Conservation (phyloP, 306 rosid genomes). For the Medicago lupulina region DNA sequence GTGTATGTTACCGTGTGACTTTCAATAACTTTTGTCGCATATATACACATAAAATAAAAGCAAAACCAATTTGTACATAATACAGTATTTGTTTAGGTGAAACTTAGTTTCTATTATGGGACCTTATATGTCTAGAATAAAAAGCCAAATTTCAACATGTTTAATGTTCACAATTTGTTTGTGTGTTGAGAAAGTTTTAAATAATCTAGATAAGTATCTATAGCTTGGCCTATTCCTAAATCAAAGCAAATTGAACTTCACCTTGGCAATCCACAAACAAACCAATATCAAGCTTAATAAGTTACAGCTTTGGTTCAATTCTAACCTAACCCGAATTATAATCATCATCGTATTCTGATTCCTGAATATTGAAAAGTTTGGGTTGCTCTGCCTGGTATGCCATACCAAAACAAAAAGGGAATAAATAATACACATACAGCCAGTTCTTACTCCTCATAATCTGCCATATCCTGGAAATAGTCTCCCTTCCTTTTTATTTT, state of each 20-base stretch:
- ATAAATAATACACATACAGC: neutral
- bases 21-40: neutral
- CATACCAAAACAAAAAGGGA: neutral
- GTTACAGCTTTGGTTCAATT: no score
- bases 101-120: no score
- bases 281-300: no score
- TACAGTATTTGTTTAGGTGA: neutral
- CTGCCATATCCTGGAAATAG: neutral
- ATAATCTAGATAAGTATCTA: no score
- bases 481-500: neutral
- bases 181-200: no score
- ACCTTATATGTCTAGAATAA: neutral
- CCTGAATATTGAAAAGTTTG: neutral
- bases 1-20: neutral
- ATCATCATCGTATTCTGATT: no score
- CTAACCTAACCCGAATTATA: no score
- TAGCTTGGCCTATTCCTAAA: no score
- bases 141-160: neutral
- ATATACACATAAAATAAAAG: conserved; percentile 6
- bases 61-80: conserved; percentile 12
- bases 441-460: neutral
- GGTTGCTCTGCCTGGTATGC: neutral
- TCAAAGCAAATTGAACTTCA: no score
- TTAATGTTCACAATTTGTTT: neutral
- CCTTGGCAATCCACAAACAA: no score